Evolutionary conservation across 176 grass and related monocot species (phyloP).

Genomic region (Rhynchospora pubera): DNA sequence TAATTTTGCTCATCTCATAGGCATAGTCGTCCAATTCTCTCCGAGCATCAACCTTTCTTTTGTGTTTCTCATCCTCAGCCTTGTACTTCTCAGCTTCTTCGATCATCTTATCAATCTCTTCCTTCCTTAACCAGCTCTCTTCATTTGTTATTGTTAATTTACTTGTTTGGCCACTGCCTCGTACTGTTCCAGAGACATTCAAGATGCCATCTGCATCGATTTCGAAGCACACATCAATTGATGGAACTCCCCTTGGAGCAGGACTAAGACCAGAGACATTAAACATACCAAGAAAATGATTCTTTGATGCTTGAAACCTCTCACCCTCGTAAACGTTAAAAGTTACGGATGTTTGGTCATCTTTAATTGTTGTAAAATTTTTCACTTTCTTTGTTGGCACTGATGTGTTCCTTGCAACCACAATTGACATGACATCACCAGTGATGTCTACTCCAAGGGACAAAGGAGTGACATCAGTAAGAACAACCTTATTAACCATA

Average conservation of each 20-base stretch:
- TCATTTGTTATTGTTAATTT: constrained; percentile 11
- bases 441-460: background rate
- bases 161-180: background rate
- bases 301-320: constrained; percentile 6
- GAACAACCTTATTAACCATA: background rate
- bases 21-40: background rate
- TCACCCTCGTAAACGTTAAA: constrained; percentile 20
- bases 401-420: constrained; percentile 4
- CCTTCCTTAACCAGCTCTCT: constrained; percentile 12
- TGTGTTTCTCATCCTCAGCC: background rate
- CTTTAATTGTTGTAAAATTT: background rate
- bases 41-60: background rate
- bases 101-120: constrained; percentile 20
- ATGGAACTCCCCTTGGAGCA: background rate
- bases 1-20: background rate
- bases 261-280: background rate
- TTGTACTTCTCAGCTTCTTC: constrained; percentile 21
- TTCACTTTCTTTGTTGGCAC: background rate
- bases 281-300: constrained; percentile 20
- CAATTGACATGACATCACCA: background rate
- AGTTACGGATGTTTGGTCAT: background rate
- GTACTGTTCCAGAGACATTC: constrained; percentile 1
- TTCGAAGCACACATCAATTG: constrained; percentile 16
- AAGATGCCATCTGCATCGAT: constrained; percentile 27
- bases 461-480: constrained; percentile 20